Base-by-base conservation (phyloP, 2,329 filamentous ascomycete species). In the Paraconiothyrium sp. region DNA sequence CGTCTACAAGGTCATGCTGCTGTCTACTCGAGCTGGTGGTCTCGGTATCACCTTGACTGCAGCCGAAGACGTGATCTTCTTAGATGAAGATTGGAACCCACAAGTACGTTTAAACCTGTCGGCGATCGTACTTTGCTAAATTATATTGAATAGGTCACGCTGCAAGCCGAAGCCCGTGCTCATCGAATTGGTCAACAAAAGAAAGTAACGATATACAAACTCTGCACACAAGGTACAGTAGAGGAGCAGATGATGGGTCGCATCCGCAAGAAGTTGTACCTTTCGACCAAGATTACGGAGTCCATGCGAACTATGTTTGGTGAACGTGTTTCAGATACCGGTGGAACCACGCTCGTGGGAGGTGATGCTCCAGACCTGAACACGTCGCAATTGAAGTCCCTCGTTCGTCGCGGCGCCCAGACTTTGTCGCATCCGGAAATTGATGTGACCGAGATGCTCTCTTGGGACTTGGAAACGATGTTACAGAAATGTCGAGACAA, bases 191-290 rank as follows among this genome's bases (percentile, higher is more conserved):
- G 85, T 0, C 85, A 87, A 68, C 85, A 79, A 0, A 78, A 83
- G 57, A 81, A 82, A 14, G 85, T 87, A 0, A 85, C 83, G 0
- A 79, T 88, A 8, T 87, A 86, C 72, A 85, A 86, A 65, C 74
- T 88, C 0, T 85, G 84, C 62, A 84, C 85, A 0, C 83, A 83
- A 57, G 85, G 85, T 1, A 88, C 85, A 0, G 84, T 88, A 0
- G 85, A 88, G 62, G 84, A 86, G 62, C 86, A 88, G 60, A 88
- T 88, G 84, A 80, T 85, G 71, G 81, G 84, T 0, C 78, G 85
- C 1, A 84, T 87, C n/a, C 79, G 82, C 7, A 89, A 89, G 79
- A 89, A 89, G 74, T 77, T 88, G 0, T 89, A 89, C 62, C 77
- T 89, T 0, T 88, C 86, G 0, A 81, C 84, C 0, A 89, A 88